Percentiles rank a stretch among this genome's conserved stretches.
Conservation (phyloP, 2,329 filamentous ascomycete genomes). For the Talaromyces funiculosus region DNA sequence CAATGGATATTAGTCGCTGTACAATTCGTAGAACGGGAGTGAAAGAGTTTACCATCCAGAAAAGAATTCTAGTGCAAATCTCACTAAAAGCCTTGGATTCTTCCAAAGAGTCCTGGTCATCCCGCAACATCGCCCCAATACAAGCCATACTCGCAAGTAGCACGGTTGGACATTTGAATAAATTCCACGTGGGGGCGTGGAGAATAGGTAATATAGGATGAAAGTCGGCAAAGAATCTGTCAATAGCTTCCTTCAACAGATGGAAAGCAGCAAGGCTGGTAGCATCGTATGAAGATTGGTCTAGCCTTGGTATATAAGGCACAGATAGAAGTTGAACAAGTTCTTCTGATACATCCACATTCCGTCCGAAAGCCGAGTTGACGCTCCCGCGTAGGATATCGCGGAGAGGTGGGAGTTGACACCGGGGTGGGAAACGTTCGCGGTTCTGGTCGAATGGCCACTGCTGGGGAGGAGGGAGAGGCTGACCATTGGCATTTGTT, state of each 20-base stretch:
- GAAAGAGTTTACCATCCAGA: not conserved
- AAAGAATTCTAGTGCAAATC: constrained; percentile 3
- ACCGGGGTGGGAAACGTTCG: not conserved
- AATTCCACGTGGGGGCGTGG: not conserved
- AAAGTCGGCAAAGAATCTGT: not conserved
- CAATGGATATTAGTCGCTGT: not conserved
- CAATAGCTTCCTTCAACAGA: constrained; percentile 1
- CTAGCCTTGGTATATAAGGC: constrained; percentile 5
- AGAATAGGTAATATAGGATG: constrained; percentile 2
- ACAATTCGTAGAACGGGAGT: not conserved
- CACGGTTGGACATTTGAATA: constrained; percentile 5
- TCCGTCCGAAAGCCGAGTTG: not conserved
- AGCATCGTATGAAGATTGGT: not conserved
- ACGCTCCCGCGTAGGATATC: constrained; percentile 3
- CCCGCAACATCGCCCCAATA: constrained; percentile 6
- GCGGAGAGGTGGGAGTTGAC: constrained; percentile 1
- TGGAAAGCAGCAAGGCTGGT: not conserved
- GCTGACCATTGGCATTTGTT: not conserved
- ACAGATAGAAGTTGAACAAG: constrained; percentile 1
- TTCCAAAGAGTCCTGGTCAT: not conserved
- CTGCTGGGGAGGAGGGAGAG: not conserved
- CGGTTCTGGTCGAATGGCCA: constrained; percentile 8
- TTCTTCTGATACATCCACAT: not conserved
- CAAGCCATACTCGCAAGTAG: constrained; percentile 8
- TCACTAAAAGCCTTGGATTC: constrained; percentile 5